phyloP scores from a whole-genome alignment of 2,329 filamentous ascomycete genomes.

The Chaetomium globosum region DNA sequence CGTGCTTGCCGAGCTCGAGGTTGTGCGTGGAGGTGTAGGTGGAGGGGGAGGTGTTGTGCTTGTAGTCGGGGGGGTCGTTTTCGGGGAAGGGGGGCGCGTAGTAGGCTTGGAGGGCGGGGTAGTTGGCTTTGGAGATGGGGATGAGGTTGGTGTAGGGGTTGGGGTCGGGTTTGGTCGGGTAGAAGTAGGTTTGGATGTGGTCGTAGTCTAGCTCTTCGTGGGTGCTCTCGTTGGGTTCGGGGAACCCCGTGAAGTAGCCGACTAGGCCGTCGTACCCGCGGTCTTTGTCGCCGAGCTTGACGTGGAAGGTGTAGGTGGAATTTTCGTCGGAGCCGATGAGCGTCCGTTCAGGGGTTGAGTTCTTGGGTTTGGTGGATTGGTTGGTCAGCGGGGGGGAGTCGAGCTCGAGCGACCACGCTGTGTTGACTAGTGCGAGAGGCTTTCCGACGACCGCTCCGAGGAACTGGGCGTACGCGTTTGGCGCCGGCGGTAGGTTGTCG shows the following conservation, averaged over 20 bases:
- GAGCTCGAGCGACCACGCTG: conserved; percentile 21
- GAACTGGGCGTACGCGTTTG: conserved; percentile 22
- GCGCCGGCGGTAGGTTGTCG: conserved; percentile 1
- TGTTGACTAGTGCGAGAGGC: conserved; percentile 23
- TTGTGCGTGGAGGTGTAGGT: conserved; percentile 10
- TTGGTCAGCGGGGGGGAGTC: conserved; percentile 30
- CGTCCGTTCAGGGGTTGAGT: too few relatives aligned
- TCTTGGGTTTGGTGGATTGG: conserved; percentile 18
- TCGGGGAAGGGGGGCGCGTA: not conserved
- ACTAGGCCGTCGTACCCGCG: conserved; percentile 46
- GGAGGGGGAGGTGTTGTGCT: too few relatives aligned
- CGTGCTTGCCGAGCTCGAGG: conserved; percentile 14
- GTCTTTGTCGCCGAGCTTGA: conserved; percentile 45
- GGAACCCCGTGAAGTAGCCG: conserved; percentile 44
- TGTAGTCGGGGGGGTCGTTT: not conserved
- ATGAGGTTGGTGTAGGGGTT: not conserved
- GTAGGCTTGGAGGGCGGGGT: not conserved
- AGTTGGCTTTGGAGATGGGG: not conserved
- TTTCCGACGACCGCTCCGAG: conserved; percentile 18
- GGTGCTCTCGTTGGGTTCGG: conserved; percentile 27
- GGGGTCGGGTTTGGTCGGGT: not conserved
- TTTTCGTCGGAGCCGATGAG: conserved; percentile 7
- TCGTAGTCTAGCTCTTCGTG: conserved; percentile 30
- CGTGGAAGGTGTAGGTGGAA: conserved; percentile 39
- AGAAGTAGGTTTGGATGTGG: conserved; percentile 7